phyloP scores from a whole-genome alignment of 371 early-diverging fungal species.

The Syncephalastrum contaminatum region DNA sequence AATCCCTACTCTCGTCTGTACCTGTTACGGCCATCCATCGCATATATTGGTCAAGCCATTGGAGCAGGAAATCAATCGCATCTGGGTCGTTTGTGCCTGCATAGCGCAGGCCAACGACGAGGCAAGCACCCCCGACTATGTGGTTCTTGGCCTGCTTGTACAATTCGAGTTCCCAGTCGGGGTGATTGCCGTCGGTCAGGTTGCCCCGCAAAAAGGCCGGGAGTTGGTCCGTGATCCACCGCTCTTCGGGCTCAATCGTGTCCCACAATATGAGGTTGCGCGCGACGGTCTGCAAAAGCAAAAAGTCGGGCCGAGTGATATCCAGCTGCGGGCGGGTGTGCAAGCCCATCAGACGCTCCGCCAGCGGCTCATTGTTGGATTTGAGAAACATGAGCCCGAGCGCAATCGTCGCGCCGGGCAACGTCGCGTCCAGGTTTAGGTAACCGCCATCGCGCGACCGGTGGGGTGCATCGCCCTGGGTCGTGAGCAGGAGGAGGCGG shows the following conservation, averaged over 20 bases:
- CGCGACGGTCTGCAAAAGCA: slow-evolving; percentile 68
- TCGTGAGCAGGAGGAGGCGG: slow-evolving; percentile 54
- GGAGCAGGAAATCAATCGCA: slow-evolving; percentile 52
- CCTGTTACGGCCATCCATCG: slow-evolving; percentile 36
- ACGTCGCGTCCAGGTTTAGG: slow-evolving; percentile 48
- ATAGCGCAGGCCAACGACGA: slow-evolving; percentile 75
- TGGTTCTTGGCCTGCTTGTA: slow-evolving; percentile 61
- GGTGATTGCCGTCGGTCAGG: background rate
- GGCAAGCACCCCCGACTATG: slow-evolving; percentile 77
- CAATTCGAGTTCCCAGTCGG: slow-evolving; percentile 19
- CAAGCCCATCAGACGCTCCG: slow-evolving; percentile 62
- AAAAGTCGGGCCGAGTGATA: slow-evolving; percentile 67
- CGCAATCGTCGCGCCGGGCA: slow-evolving; percentile 78
- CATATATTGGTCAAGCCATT: slow-evolving; percentile 50
- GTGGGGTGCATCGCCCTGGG: slow-evolving; percentile 1
- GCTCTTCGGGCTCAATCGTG: slow-evolving; percentile 44
- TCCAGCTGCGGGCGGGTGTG: slow-evolving; percentile 55
- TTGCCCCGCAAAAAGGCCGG: slow-evolving; percentile 56
- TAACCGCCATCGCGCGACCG: background rate
- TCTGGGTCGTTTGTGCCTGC: slow-evolving; percentile 71
- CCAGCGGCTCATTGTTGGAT: slow-evolving; percentile 66
- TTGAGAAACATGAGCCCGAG: slow-evolving; percentile 81
- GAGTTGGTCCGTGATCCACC: slow-evolving; percentile 69
- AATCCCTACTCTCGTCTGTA: no score
- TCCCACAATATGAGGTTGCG: slow-evolving; percentile 77